These are phyloP conservation scores for Lactarius sp. DNA, from an alignment of 768 basidiomycete species.

Conservation along the genomic window DNA sequence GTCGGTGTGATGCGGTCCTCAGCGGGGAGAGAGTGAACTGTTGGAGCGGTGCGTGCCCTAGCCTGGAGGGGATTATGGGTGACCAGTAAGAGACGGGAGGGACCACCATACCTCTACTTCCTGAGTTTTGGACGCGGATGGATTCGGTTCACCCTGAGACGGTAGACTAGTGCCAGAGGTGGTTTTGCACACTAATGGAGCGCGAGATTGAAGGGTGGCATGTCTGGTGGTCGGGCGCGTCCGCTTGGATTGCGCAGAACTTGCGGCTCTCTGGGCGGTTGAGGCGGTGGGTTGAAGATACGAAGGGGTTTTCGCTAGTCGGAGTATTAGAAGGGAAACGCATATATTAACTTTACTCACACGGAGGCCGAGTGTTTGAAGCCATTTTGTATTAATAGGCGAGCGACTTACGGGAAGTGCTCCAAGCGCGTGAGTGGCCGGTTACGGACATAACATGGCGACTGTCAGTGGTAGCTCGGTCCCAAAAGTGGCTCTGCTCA, in stretches of 20 bases:
- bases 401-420: no score
- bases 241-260: slow-evolving; percentile 10
- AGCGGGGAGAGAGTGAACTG: not conserved
- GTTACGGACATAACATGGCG: slow-evolving; percentile 8
- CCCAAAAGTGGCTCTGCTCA: slow-evolving; percentile 15
- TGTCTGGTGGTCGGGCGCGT: not conserved
- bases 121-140: slow-evolving; percentile 1
- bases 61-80: not conserved
- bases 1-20: not conserved
- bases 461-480: slow-evolving; percentile 12
- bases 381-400: not conserved
- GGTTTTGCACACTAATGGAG: not conserved
- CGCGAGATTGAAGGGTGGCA: slow-evolving; percentile 1
- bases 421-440: not conserved
- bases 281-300: slow-evolving; percentile 27
- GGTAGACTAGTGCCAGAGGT: not conserved
- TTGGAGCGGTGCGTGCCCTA: not conserved
- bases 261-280: slow-evolving; percentile 18
- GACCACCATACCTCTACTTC: not conserved
- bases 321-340: not conserved
- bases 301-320: slow-evolving; percentile 25
- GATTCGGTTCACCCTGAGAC: not conserved
- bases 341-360: not conserved
- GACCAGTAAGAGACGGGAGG: not conserved
- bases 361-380: not conserved